Base-by-base conservation (phyloP, 331 rosid species). In the Rhamnella rubrinervis region DNA sequence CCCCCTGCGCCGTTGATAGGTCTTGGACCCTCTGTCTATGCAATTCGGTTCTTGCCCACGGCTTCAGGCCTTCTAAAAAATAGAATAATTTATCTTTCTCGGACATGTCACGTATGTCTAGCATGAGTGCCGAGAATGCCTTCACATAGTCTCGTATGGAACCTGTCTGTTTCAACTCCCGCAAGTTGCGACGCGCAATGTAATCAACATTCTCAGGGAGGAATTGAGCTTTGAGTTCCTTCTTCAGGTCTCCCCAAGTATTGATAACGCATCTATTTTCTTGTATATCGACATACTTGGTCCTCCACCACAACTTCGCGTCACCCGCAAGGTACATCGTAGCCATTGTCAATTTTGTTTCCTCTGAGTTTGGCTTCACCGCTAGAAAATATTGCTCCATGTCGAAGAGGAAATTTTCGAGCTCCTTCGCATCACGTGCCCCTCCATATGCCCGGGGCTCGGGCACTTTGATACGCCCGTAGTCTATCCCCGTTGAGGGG, bases 331-430 rank as follows among this genome's bases (percentile, higher is more conserved):
- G 67, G 39, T 41, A 41, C 53, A 63, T 40, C 0, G 57, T 2
- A 7, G 57, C 20, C 18, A 6, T 52, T 1, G 8, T 52, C 19
- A 52, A 12, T 18, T 52, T 52, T 1, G 20, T 7, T 13, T 52
- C 57, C 0, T 52, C 57, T 52, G 16, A 52, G 4, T 52, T 17
- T 9, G 28, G 38, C 13, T 9, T 41, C 12, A 21, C 44, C 12
- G 26, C 35, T 18, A 11, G 50, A 37, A 63, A 63, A 20, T 63
- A 63, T n/a, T 63, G 67, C 1, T 63, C 28, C 52, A 63, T n/a
- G 16, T 16, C 26, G n/a, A 63, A 63, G 25, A 63, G 38, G 13
- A 63, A 63, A 10, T 63, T 41, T 25, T 63, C 7, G 1, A 20
- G 18, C 11, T 28, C 47, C 16, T 63, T 15, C 31, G 53, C 67